A percentile compares a stretch with the other conserved stretches of the same genome.
phyloP scores from a whole-genome alignment of 148 eudicot species.

The Heliamphora exappendiculata region DNA sequence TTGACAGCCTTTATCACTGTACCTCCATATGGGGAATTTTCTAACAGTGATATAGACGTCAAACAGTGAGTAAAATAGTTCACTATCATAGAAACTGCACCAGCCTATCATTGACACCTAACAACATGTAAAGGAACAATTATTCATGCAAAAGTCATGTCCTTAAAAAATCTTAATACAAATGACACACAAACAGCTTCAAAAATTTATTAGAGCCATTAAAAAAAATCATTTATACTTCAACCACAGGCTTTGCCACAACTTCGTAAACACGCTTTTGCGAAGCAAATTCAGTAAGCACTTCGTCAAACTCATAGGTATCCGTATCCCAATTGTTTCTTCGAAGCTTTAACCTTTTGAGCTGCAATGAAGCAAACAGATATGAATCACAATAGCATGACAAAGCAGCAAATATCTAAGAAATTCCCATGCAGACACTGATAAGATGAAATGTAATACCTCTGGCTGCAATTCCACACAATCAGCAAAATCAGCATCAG shows the following conservation, averaged over 20 bases:
- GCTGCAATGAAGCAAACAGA: slow-evolving; percentile 35
- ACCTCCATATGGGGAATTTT: neutral
- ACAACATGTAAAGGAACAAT: neutral
- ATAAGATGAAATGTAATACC: slow-evolving; percentile 28
- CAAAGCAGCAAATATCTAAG: neutral
- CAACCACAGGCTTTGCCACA: slow-evolving; percentile 94
- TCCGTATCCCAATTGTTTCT: slow-evolving; percentile 96
- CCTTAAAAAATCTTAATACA: neutral
- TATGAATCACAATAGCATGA: neutral
- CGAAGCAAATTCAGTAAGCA: slow-evolving; percentile 84
- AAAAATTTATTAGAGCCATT: neutral
- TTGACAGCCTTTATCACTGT: neutral
- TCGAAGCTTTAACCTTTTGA: slow-evolving; percentile 76
- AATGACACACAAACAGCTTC: neutral
- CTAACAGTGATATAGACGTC: neutral
- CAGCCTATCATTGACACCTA: neutral
- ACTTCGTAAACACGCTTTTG: slow-evolving; percentile 97
- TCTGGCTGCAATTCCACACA: slow-evolving; percentile 92
- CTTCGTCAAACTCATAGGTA: slow-evolving; percentile 89
- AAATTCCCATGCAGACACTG: neutral
- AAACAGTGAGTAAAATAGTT: neutral
- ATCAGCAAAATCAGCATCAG: slow-evolving; percentile 98
- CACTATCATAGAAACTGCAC: neutral
- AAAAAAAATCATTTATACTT: slow-evolving; percentile 36
- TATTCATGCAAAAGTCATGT: neutral